A percentile compares a stretch with the other conserved stretches of the same genome.
These are phyloP conservation scores for Diaporthe sp. DNA, from an alignment of 2,329 filamentous ascomycete genomes.

Conservation along the genomic window DNA sequence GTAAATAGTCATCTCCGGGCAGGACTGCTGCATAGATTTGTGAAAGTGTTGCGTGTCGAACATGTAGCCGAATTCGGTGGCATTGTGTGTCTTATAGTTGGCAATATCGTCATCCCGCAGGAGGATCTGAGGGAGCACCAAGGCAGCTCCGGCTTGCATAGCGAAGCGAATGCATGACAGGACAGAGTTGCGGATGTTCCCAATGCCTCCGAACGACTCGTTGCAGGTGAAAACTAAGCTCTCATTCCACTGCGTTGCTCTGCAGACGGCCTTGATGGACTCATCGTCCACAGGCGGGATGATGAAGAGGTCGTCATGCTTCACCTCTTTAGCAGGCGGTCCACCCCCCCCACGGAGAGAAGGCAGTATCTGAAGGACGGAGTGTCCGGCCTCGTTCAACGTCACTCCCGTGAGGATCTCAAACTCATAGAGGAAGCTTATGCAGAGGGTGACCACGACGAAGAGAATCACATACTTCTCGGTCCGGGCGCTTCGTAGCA, in stretches of 20 bases:
- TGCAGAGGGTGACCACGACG: background rate
- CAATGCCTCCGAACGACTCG: conserved; percentile 34
- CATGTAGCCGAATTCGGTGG: conserved; percentile 34
- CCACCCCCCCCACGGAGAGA: background rate
- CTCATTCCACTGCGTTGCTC: conserved; percentile 20
- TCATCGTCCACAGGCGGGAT: conserved; percentile 9
- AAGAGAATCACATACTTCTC: background rate
- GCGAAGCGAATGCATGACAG: conserved; percentile 29
- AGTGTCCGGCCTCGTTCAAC: conserved; percentile 18
- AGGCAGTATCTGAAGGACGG: conserved; percentile 21
- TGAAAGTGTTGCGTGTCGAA: conserved; percentile 31
- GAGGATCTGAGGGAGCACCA: conserved; percentile 28
- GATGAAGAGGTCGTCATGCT: conserved; percentile 15
- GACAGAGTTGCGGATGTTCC: conserved; percentile 34
- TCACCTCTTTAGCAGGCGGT: background rate
- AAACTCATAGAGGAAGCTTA: conserved; percentile 14
- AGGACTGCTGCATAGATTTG: conserved; percentile 25
- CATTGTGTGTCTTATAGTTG: conserved; percentile 22
- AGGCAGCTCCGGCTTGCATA: conserved; percentile 30
- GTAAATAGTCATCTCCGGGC: conserved; percentile 34
- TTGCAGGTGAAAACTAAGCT: conserved; percentile 34
- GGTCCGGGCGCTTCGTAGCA: background rate
- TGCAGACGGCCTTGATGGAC: conserved; percentile 24
- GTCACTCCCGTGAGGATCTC: conserved; percentile 11
- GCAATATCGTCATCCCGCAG: conserved; percentile 16